Base-by-base conservation (phyloP, 2,329 filamentous ascomycete genomes). In the Didymella keratinophila region DNA sequence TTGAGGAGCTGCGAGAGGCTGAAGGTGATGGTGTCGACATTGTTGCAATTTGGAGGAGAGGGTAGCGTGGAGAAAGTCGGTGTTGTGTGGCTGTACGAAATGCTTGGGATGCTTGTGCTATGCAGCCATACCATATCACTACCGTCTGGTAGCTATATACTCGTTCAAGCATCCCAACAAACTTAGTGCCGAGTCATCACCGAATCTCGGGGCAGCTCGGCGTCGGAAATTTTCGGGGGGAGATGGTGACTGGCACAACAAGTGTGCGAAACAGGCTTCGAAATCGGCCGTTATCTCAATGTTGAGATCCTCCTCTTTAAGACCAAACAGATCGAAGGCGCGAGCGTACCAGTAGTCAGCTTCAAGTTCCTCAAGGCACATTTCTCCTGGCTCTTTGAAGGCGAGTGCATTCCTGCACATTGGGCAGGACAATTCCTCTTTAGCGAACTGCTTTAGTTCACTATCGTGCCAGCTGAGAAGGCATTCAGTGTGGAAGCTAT, bases 171-270 rank as follows among this genome's bases (percentile, higher is more conserved):
- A 30, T 18, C 49, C 44, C 44, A 58, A 53, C 55, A 58, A 44
- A 16, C 10, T 41, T 27, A 12, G 30, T 16, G 27, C 56, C 56
- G 56, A 58, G 56, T 20, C 18, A 58, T 53, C 50, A 25, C 56
- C 56, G 56, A 49, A 41, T 34, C 36, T 53, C 56, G 56, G 56
- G 32, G 16, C 23, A 39, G n/a, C 30, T 58, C 56, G 49, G 56
- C 50, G 45, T 45, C 56, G 49, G 49, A 25, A 45, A 28, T 28
- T 20, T 16, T 52, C 48, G 48, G 55, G 42, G 41, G 9, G n/a
- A 42, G 34, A 43, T 2, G 25, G 16, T 42, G 20, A 21, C 21
- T 43, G 20, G 41, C 21, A 27, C 21, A 43, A 27, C 12, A 16
- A 20, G 21, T 43, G 20, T 8, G 20, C 20, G 21, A 25, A 8